Percentiles rank a stretch among this genome's conserved stretches.
These are phyloP conservation scores for Phylloporus rhodoxanthus DNA, from an alignment of 768 basidiomycete species.

Conservation along the genomic window DNA sequence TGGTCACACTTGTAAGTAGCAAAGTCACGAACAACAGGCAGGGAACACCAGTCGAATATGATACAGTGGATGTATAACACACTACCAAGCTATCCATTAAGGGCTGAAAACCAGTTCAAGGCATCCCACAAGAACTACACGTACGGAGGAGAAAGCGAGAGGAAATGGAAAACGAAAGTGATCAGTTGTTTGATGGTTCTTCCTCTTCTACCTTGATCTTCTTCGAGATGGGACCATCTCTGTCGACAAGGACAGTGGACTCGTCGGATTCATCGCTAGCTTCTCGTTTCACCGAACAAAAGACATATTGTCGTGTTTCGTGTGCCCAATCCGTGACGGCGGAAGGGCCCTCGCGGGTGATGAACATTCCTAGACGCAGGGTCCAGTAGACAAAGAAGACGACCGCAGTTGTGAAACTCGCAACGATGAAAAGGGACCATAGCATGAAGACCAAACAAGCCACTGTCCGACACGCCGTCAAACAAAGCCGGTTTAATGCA, in stretches of 20 bases:
- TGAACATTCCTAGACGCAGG: conserved; percentile 31
- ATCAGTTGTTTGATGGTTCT: background rate
- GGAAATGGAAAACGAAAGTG: background rate
- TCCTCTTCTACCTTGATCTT: conserved; percentile 22
- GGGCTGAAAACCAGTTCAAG: background rate
- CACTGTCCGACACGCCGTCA: conserved; percentile 20
- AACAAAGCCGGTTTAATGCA: background rate
- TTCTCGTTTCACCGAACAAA: conserved; percentile 11
- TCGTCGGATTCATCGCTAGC: conserved; percentile 21
- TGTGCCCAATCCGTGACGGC: conserved; percentile 28
- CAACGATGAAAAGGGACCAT: conserved; percentile 29
- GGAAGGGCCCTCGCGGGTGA: conserved; percentile 31
- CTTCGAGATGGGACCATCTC: conserved; percentile 14
- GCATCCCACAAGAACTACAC: background rate
- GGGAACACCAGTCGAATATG: too few relatives aligned
- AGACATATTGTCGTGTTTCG: conserved; percentile 24
- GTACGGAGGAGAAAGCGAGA: background rate
- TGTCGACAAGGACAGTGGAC: conserved; percentile 21
- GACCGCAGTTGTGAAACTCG: conserved; percentile 31
- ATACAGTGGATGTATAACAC: background rate
- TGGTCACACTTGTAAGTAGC: too few relatives aligned
- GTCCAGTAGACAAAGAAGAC: conserved; percentile 29
- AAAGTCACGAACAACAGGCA: too few relatives aligned
- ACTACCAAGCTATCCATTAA: background rate
- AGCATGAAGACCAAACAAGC: conserved; percentile 31